Evolutionary conservation across 2,329 filamentous ascomycete genomes (phyloP), one percentile per base, ranked within the genome.

Genomic region (Tympanopsis confertula): DNA sequence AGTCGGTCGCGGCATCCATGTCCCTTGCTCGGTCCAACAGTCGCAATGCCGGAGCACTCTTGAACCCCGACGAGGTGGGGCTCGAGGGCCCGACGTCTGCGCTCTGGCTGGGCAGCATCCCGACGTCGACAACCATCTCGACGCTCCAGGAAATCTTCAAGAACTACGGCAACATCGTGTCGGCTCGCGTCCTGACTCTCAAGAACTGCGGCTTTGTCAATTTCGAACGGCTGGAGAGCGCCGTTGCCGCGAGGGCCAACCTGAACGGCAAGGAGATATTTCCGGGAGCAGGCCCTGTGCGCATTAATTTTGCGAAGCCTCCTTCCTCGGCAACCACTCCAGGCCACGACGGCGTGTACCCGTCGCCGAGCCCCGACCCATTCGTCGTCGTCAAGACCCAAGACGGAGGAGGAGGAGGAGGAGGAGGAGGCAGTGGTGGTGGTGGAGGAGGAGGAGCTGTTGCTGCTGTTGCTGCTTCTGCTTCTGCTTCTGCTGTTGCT

Each of bases 181-280:
- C 89, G 3, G 89, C 86, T 19, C 76, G 91, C 45, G 91, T 98
- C 4, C 69, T 98, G 43, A 96, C 91, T 1, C 87, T 96, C 67
- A 98, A 98, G 70, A 96, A 94, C 61, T 98, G 91, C 55, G 91
- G 89, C 3, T 98, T 98, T 49, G 89, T 98, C 54, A 98, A 98
- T 59, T 98, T 94, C 51, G 87, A 96, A 59, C 81, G 77, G 42
- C 64, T 91, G 19, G 88, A 96, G 46, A 94, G 86, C 54, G 91
- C 91, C 39, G 80, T 95, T 28, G 79, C 86, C 42, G 91, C 91
- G 13, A 93, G 89, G 57, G 78, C 78, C 13, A 74, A 79, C 54
- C 79, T 94, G 61, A 96, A 96, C 51, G 87, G 87, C 50, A 95
- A 94, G 60, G 91, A 98, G 58, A 95, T 98, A 42, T 98, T 98